A percentile compares a stretch with the other conserved stretches of the same genome.
phyloP scores from a whole-genome alignment of 768 basidiomycete species.

The Rubroboletus satanas region DNA sequence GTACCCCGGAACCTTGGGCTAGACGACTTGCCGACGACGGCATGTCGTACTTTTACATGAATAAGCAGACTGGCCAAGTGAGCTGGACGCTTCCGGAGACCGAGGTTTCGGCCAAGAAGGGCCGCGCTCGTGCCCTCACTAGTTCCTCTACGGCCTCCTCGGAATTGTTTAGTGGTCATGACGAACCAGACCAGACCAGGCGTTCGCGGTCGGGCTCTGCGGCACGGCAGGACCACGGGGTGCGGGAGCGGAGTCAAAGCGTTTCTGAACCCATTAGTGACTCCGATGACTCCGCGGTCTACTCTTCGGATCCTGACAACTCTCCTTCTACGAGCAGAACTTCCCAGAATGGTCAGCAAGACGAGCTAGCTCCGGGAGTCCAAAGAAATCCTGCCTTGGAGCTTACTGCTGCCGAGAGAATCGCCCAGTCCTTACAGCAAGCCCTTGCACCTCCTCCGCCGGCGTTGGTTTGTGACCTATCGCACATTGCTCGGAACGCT shows the following conservation, averaged over 20 bases:
- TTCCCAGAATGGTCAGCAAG: slow-evolving; percentile 28
- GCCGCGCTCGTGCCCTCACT: slow-evolving; percentile 33
- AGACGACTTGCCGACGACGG: slow-evolving; percentile 80
- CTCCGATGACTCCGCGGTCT: slow-evolving; percentile 72
- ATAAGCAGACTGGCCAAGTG: slow-evolving; percentile 62
- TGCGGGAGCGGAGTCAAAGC: slow-evolving; percentile 30
- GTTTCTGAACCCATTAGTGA: slow-evolving; percentile 52
- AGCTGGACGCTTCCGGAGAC: slow-evolving; percentile 67
- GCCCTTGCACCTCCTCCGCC: slow-evolving; percentile 54
- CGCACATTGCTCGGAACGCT: slow-evolving; percentile 51
- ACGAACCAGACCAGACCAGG: slow-evolving; percentile 21
- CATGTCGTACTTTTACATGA: slow-evolving; percentile 73
- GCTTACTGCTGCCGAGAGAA: slow-evolving; percentile 62
- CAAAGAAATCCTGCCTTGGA: slow-evolving; percentile 33
- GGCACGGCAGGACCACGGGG: slow-evolving; percentile 25
- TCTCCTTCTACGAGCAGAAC: slow-evolving; percentile 31
- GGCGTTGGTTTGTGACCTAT: slow-evolving; percentile 58
- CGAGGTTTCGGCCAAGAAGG: slow-evolving; percentile 24
- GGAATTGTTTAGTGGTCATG: slow-evolving; percentile 17
- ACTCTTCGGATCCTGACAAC: slow-evolving; percentile 32
- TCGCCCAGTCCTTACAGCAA: slow-evolving; percentile 64
- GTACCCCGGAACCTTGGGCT: slow-evolving; percentile 80
- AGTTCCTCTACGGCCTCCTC: slow-evolving; percentile 35
- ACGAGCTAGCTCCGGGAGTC: slow-evolving; percentile 13
- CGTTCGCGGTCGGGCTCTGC: slow-evolving; percentile 36